phyloP scores from a whole-genome alignment of 2,329 filamentous ascomycete species.

The Xylariaceae sp. region DNA sequence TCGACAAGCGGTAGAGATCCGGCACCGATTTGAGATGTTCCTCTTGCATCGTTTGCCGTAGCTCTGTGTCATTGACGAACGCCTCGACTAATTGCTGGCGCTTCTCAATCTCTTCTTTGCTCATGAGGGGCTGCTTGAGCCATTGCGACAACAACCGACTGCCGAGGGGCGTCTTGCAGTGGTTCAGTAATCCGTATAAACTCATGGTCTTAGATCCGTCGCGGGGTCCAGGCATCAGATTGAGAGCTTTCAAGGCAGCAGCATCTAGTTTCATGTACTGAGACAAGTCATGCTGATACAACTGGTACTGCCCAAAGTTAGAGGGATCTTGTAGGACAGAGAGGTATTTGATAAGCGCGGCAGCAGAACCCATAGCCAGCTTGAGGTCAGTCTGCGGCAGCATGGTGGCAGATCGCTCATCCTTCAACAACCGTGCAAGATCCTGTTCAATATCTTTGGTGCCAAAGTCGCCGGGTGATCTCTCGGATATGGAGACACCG shows the following conservation, averaged over 20 bases:
- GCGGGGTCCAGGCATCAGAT: conserved; percentile 91
- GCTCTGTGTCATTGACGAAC: conserved; percentile 86
- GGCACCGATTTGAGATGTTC: conserved; percentile 90
- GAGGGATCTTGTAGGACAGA: conserved; percentile 83
- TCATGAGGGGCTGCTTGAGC: conserved; percentile 97
- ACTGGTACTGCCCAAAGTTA: conserved; percentile 94
- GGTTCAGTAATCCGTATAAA: conserved; percentile 85
- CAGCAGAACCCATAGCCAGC: conserved; percentile 90
- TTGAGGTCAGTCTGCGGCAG: conserved; percentile 90
- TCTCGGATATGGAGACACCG: conserved; percentile 81
- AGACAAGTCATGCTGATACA: conserved; percentile 94
- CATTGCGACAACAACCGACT: conserved; percentile 88
- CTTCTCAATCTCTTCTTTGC: conserved; percentile 77
- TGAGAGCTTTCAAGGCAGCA: conserved; percentile 86
- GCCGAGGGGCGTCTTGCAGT: conserved; percentile 94
- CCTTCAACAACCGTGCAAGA: conserved; percentile 77
- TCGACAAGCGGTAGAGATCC: conserved; percentile 87
- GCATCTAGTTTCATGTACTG: conserved; percentile 99
- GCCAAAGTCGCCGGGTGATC: conserved; percentile 70
- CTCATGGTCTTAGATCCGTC: conserved; percentile 99
- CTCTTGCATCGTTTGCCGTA: conserved; percentile 94
- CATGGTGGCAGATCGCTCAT: conserved; percentile 70
- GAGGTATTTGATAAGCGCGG: conserved; percentile 91
- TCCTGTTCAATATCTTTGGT: conserved; percentile 95
- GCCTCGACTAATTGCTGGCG: conserved; percentile 92